phyloP scores from a whole-genome alignment of 345 rosid genomes.

The Populus simonii region DNA sequence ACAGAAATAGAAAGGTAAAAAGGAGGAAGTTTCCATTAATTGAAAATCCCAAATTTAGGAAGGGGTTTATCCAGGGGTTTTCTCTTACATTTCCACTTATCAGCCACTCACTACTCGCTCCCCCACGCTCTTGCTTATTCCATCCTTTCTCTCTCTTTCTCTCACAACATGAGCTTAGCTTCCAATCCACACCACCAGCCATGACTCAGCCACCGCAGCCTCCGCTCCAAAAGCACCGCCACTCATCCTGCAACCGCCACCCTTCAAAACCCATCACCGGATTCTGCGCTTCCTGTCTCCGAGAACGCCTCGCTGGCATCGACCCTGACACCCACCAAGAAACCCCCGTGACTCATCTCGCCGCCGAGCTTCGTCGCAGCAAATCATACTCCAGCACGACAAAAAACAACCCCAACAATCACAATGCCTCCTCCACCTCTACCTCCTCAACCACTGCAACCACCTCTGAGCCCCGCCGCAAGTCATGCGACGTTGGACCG shows the following conservation, averaged over 20 bases:
- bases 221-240: conserved; percentile 31
- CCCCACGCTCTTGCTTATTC: neutral
- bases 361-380: conserved; percentile 47
- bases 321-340: conserved; percentile 40
- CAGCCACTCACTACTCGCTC: neutral
- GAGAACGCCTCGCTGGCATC: conserved; percentile 70
- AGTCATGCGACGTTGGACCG: conserved; percentile 48
- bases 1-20: neutral
- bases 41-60: neutral
- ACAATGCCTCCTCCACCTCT: conserved; percentile 18
- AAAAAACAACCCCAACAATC: conserved; percentile 13
- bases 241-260: conserved; percentile 57
- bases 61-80: conserved; percentile 38
- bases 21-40: neutral
- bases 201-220: conserved; percentile 36
- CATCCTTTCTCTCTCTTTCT: neutral
- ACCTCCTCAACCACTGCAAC: conserved; percentile 5
- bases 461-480: conserved; percentile 47
- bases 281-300: conserved; percentile 70
- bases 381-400: conserved; percentile 40
- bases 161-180: conserved; percentile 5
- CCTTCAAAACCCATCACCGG: conserved; percentile 50
- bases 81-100: neutral
- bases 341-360: conserved; percentile 21
- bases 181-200: conserved; percentile 14